A percentile compares a stretch with the other conserved stretches of the same genome.
These are phyloP conservation scores for Elongisporangium senticosum DNA, from an alignment of 352 stramenopile species.

Conservation along the genomic window DNA sequence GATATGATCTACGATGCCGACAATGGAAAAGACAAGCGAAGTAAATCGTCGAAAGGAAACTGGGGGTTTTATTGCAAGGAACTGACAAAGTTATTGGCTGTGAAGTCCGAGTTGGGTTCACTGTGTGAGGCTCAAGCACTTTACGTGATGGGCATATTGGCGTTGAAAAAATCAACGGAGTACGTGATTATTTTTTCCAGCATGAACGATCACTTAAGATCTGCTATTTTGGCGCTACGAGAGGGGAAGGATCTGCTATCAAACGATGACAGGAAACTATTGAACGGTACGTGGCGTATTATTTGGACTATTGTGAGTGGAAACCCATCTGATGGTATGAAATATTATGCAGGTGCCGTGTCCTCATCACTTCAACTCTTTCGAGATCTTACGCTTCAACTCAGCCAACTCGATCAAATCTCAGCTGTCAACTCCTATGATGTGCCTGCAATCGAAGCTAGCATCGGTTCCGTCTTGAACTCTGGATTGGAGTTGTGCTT, in stretches of 20 bases:
- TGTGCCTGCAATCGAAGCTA: slow-evolving; percentile 23
- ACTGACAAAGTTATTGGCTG: slow-evolving; percentile 29
- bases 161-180: slow-evolving; percentile 42
- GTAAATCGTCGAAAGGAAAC: slow-evolving; percentile 56
- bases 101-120: slow-evolving; percentile 14
- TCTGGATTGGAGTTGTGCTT: slow-evolving; percentile 41
- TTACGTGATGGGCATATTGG: slow-evolving; percentile 31
- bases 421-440: slow-evolving; percentile 1
- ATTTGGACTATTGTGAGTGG: background rate
- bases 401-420: background rate
- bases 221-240: slow-evolving; percentile 15
- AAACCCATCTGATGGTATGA: background rate
- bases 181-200: slow-evolving; percentile 44
- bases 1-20: slow-evolving; percentile 24
- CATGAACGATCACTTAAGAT: slow-evolving; percentile 36
- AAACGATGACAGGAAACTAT: background rate
- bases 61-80: slow-evolving; percentile 78
- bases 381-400: slow-evolving; percentile 21
- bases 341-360: background rate
- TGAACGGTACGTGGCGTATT: background rate
- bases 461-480: slow-evolving; percentile 35
- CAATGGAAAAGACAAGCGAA: slow-evolving; percentile 9
- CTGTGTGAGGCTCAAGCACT: slow-evolving; percentile 38
- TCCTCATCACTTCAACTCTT: background rate
- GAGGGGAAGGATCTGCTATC: background rate